Conservation (phyloP, 148 eudicot species). For the Beta vulgaris region DNA sequence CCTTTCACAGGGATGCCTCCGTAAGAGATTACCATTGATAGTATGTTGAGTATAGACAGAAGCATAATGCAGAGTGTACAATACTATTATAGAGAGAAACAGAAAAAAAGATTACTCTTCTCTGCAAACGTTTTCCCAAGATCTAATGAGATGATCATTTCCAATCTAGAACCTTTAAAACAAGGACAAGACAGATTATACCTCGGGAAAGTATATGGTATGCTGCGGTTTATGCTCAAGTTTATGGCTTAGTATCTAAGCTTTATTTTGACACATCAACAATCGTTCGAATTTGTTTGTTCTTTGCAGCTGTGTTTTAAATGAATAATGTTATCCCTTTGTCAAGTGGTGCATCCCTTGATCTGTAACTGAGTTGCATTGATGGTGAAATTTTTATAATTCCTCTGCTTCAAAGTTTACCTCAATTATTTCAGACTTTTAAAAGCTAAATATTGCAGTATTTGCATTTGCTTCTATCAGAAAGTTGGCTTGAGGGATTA, state of each 20-base stretch:
- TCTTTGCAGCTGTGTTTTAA: background rate
- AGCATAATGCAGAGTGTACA: too few species aligned
- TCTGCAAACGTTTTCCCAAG: too few species aligned
- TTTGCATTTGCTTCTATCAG: background rate
- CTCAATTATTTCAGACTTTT: background rate
- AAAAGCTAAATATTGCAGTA: background rate
- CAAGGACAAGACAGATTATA: too few species aligned
- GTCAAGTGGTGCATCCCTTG: background rate
- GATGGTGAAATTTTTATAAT: background rate
- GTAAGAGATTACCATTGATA: too few species aligned
- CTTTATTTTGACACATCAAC: background rate
- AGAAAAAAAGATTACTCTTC: too few species aligned
- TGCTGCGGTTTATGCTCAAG: too few species aligned
- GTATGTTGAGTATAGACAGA: too few species aligned
- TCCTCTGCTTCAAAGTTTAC: background rate
- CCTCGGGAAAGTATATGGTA: too few species aligned
- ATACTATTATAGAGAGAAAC: too few species aligned
- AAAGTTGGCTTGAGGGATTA: background rate
- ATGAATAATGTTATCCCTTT: background rate
- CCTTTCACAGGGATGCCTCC: too few species aligned
- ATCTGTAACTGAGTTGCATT: background rate
- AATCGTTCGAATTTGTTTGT: background rate
- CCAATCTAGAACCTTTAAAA: too few species aligned
- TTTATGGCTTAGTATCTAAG: background rate
- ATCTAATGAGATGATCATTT: too few species aligned